Evolutionary conservation across 2,329 filamentous ascomycete species (phyloP).

Genomic region (Penicillium griseofulvum): DNA sequence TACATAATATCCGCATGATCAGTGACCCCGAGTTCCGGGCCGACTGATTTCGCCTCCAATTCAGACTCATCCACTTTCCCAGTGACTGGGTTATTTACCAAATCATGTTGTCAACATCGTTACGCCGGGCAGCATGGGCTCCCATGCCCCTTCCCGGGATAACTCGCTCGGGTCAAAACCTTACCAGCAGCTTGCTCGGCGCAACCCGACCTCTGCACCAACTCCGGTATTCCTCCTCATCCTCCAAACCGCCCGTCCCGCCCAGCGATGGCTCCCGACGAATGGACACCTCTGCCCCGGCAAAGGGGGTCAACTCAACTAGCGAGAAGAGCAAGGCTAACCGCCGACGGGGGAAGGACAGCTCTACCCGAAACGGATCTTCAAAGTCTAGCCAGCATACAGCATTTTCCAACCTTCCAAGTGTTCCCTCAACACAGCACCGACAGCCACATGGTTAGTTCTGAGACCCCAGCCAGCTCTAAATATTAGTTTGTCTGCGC

Average conservation of each 20-base stretch:
- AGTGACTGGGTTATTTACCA: conserved; percentile 26
- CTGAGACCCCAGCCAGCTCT: background rate
- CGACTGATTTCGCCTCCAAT: conserved; percentile 39
- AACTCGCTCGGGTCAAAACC: conserved; percentile 33
- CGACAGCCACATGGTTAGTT: conserved; percentile 48
- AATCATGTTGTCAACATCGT: conserved; percentile 47
- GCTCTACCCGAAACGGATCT: conserved; percentile 30
- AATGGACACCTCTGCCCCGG: conserved; percentile 40
- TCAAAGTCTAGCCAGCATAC: conserved; percentile 39
- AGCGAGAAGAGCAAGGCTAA: conserved; percentile 37
- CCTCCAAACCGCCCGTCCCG: conserved; percentile 48
- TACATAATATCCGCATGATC: conserved; percentile 37
- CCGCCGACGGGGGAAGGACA: conserved; percentile 38
- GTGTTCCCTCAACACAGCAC: conserved; percentile 50
- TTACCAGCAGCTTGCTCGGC: conserved; percentile 31
- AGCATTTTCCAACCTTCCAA: conserved; percentile 45
- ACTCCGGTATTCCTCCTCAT: conserved; percentile 48
- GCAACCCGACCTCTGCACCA: conserved; percentile 41
- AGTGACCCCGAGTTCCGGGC: conserved; percentile 29
- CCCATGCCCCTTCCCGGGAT: conserved; percentile 32
- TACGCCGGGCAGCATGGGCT: conserved; percentile 47
- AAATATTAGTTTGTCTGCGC: background rate
- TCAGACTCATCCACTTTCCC: conserved; percentile 26
- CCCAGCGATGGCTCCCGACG: conserved; percentile 47
- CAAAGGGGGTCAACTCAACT: conserved; percentile 40